Evolutionary conservation across 192 early-diverging fungal genomes (phyloP).

Genomic region (Gaertneriomyces sp.): DNA sequence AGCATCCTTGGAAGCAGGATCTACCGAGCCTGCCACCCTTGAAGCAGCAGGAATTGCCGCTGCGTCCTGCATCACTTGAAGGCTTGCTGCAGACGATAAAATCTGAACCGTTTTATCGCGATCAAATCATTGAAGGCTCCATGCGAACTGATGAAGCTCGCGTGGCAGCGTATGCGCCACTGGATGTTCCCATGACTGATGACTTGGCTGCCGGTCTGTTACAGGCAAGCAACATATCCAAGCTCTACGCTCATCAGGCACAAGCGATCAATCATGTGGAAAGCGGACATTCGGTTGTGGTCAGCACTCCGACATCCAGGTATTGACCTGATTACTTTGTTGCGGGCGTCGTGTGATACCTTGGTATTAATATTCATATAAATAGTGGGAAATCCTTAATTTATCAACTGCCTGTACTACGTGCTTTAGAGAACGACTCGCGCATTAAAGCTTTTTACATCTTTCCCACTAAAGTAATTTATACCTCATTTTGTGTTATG

Average conservation of each 20-base stretch:
- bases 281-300: conserved; percentile 53
- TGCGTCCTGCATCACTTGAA: not conserved
- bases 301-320: conserved; percentile 71
- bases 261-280: conserved; percentile 56
- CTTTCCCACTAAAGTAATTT: conserved; percentile 69
- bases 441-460: conserved; percentile 52
- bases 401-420: conserved; percentile 68
- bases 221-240: conserved; percentile 30
- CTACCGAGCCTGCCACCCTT: not conserved
- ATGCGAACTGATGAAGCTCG: conserved; percentile 4
- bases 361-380: conserved; percentile 9
- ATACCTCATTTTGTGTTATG: not conserved
- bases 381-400: conserved; percentile 74
- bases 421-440: conserved; percentile 43
- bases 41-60: not conserved
- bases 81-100: conserved; percentile 15
- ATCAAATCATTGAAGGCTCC: conserved; percentile 35
- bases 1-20: not conserved
- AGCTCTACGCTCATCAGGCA: conserved; percentile 71
- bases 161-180: conserved; percentile 1
- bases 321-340: conserved; percentile 19
- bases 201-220: conserved; percentile 22
- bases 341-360: not conserved
- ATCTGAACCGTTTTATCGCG: conserved; percentile 37
- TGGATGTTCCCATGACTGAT: conserved; percentile 26